Evolutionary conservation across 805 yeast genomes (phyloP), one percentile per base, ranked within the genome.

Genomic region (Monosporozyma aerobia): DNA sequence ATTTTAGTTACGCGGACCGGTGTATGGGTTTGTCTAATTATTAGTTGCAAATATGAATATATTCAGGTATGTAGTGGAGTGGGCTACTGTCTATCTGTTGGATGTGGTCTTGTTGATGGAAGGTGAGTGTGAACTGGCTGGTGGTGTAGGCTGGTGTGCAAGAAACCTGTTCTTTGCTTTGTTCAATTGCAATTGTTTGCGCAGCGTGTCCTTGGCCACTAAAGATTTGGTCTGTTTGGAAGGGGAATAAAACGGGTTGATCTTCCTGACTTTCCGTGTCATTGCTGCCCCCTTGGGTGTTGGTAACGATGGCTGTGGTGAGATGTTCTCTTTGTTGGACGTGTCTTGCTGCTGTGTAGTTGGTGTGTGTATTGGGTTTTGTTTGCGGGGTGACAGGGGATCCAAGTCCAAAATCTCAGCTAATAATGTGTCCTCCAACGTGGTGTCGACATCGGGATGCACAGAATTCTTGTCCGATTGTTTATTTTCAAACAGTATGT

Each of bases 191-290:
- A 32, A 33, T 32, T 45, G 32, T 30, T 45, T 47, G n/a, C 44
- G 19, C 13, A 25, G 32, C n/a, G 9, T 6, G 14, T 29, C 44
- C 8, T 32, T 47, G 13, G 33, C 29, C 11, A 49, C 51, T n/a
- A 52, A 23, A 27, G 29, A 45, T 43, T 39, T 51, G 2, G 45
- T 48, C 16, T 50, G 50, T 27, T 37, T 23, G 9, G 57, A 52
- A 4, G 57, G 55, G 8, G 47, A 40, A 40, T 54, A 54, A 35
- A 54, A 54, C 13, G 57, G 57, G 16, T 54, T 54, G 2, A 44
- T 37, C 40, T 53, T 53, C 41, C 33, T 40, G 25, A 39, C 25
- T 39, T 16, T 22, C 16, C 25, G 37, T 39, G 8, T 19, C 8
- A 16, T 39, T 2, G 43, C 8, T 19, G 43, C 8, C 6, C 7